Base-by-base conservation (phyloP, 179 eudicot species). In the Carnegiea gigantea region DNA sequence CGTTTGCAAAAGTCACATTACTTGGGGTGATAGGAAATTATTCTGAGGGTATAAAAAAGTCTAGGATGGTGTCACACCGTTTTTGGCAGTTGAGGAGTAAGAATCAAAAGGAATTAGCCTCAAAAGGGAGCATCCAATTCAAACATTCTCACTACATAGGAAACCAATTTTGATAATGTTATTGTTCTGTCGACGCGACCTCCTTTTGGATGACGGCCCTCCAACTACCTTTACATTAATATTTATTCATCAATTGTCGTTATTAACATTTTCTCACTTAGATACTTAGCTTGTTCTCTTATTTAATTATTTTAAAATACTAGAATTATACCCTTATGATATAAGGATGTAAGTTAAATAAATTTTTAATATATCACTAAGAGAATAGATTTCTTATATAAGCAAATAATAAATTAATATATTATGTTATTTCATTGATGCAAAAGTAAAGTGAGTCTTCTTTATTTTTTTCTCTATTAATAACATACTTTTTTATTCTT, bases 151-250 rank as follows among this genome's bases (percentile, higher is more conserved):
- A 23, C 73, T 18, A 30, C 2, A 13, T 62, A 70, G 21, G 10
- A 36, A 70, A 70, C 21, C 23, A 13, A 33, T 17, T 30, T 36
- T 70, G 17, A 70, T 70, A 4, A 30, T n/a, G 0, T 2, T 62
- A 70, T 36, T 36, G 17, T 17, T 36, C 43, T 12, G 2, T 15
- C 43, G 15, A 28, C 2, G 28, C 17, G 23, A 30, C 44, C 46
- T 70, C 46, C 46, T 12, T 30, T 43, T 33, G 36, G 73, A 70
- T 70, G 5, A 70, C 10, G 33, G 11, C 73, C 20, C 6, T 36
- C 44, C 73, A 70, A 33, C 73, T 70, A 70, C n/a, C 73, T 70
- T 68, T 70, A 26, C 73, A 30, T 70, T 70, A 70, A 70, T 36
- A 70, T 33, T 70, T 36, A 70, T 33, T 70, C 43, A 30, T 36